These are phyloP conservation scores for Cercospora sesami DNA, from an alignment of 2,329 filamentous ascomycete genomes.

Conservation along the genomic window DNA sequence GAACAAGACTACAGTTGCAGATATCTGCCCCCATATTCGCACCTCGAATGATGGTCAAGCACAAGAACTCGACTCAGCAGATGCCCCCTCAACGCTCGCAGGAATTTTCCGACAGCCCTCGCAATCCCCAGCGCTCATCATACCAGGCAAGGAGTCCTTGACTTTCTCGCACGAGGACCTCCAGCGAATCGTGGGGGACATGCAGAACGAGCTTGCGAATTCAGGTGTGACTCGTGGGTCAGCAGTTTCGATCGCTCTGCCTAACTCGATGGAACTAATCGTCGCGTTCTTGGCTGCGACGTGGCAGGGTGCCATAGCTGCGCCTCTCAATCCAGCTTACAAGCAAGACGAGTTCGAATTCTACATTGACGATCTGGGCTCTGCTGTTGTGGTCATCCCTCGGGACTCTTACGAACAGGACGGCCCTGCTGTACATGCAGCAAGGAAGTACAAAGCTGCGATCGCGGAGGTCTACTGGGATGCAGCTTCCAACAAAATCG, in stretches of 20 bases:
- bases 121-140: neutral
- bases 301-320: constrained; percentile 78
- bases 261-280: constrained; percentile 84
- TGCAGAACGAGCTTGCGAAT: neutral
- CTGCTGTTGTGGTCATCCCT: constrained; percentile 73
- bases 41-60: neutral
- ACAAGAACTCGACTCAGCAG: neutral
- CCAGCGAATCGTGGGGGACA: neutral
- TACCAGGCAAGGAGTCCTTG: neutral
- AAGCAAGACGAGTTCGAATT: constrained; percentile 89
- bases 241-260: constrained; percentile 76
- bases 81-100: neutral
- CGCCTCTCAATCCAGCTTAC: constrained; percentile 82
- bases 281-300: constrained; percentile 78
- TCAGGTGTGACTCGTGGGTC: constrained; percentile 45
- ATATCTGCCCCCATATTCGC: neutral
- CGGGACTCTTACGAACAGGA: constrained; percentile 57
- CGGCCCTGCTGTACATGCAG: constrained; percentile 55
- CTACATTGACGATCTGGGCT: constrained; percentile 83
- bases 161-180: neutral
- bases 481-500: constrained; percentile 54
- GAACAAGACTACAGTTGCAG: neutral
- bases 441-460: neutral
- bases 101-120: neutral
- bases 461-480: neutral